Evolutionary conservation across 2,329 filamentous ascomycete genomes (phyloP).

Genomic region (Aspergillus neoniger): DNA sequence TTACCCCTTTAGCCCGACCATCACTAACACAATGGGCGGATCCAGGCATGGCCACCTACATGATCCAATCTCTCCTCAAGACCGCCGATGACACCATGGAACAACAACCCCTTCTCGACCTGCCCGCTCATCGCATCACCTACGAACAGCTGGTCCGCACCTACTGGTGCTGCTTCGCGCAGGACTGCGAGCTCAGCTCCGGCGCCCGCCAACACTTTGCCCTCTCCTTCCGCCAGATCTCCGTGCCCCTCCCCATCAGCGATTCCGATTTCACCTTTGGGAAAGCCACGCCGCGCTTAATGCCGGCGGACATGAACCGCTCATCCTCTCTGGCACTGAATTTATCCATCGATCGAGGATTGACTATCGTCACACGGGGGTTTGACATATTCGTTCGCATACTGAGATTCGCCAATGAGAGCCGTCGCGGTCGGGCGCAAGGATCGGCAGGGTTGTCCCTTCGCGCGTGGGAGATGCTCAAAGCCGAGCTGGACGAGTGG

Average conservation of each 20-base stretch:
- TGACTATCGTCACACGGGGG: slow-evolving; percentile 39
- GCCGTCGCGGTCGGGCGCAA: slow-evolving; percentile 30
- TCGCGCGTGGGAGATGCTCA: slow-evolving; percentile 33
- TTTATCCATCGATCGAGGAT: slow-evolving; percentile 36
- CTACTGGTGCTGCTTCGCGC: slow-evolving; percentile 42
- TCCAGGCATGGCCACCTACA: slow-evolving; percentile 41
- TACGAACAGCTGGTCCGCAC: slow-evolving; percentile 42
- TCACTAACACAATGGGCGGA: slow-evolving; percentile 3
- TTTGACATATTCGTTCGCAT: slow-evolving; percentile 43
- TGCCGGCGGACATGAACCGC: slow-evolving; percentile 33
- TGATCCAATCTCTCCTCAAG: slow-evolving; percentile 41
- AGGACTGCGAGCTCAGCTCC: slow-evolving; percentile 41
- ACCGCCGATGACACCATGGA: slow-evolving; percentile 43
- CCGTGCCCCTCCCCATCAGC: slow-evolving; percentile 38
- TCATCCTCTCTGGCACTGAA: slow-evolving; percentile 21
- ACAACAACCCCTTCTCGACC: slow-evolving; percentile 32
- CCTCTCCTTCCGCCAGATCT: slow-evolving; percentile 40
- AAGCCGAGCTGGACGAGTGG: slow-evolving; percentile 40
- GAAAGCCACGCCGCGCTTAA: slow-evolving; percentile 27
- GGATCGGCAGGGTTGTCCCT: slow-evolving; percentile 19
- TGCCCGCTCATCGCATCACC: slow-evolving; percentile 19
- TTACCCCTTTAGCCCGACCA: background rate
- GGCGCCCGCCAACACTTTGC: slow-evolving; percentile 41
- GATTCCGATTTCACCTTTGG: slow-evolving; percentile 41
- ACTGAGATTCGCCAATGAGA: slow-evolving; percentile 39